phyloP scores from a whole-genome alignment of 176 grass and related monocot genomes.

The Musa acuminata region DNA sequence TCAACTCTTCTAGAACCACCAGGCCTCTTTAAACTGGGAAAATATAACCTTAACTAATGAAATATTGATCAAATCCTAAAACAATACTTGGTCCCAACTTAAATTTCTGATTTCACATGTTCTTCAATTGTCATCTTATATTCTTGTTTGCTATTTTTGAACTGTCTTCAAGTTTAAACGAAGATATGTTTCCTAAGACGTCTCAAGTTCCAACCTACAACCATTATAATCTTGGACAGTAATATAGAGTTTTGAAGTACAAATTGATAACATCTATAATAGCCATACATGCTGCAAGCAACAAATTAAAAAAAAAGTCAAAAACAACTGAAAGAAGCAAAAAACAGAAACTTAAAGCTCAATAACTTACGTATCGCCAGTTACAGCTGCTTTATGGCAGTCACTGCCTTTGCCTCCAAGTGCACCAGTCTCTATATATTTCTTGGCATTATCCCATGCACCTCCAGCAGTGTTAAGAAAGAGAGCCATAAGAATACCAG shows the following conservation, averaged over 20 bases:
- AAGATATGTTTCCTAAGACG: too few relatives aligned
- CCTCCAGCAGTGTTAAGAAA: constrained; percentile 96
- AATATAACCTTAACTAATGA: neutral
- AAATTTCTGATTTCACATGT: too few relatives aligned
- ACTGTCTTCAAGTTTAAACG: too few relatives aligned
- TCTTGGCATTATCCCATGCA: constrained; percentile 98
- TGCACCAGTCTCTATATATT: constrained; percentile 96
- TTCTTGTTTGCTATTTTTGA: neutral
- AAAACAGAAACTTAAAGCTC: constrained; percentile 6
- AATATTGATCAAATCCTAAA: too few relatives aligned
- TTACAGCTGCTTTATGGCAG: constrained; percentile 84
- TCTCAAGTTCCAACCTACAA: too few relatives aligned
- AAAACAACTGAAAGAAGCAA: neutral
- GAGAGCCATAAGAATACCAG: constrained; percentile 96
- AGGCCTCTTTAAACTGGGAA: neutral
- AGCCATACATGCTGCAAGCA: neutral
- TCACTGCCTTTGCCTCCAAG: constrained; percentile 97
- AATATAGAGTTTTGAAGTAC: too few relatives aligned
- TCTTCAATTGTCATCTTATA: too few relatives aligned
- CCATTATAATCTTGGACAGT: too few relatives aligned
- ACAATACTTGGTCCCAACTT: too few relatives aligned
- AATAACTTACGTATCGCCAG: constrained; percentile 85
- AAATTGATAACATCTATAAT: too few relatives aligned
- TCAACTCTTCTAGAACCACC: neutral
- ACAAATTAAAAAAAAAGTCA: neutral